phyloP scores from a whole-genome alignment of 805 yeast species.

The Vanderwaltozyma verrucispora region DNA sequence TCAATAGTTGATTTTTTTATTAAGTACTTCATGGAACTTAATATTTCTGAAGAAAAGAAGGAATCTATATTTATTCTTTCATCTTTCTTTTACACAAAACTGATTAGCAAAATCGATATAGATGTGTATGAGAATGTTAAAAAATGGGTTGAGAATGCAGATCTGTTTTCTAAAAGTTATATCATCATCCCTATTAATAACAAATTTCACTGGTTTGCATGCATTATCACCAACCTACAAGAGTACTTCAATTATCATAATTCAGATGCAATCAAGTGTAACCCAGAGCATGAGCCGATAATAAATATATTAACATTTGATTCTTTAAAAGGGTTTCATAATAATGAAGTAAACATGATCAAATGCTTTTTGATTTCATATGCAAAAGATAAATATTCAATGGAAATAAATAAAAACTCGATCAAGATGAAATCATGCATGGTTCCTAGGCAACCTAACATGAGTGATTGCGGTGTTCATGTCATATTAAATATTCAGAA shows the following conservation, averaged over 20 bases:
- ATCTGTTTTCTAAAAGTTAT: conserved; percentile 46
- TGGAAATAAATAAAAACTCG: conserved; percentile 36
- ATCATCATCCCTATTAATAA: conserved; percentile 77
- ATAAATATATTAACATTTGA: conserved; percentile 55
- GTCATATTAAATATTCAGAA: conserved; percentile 62
- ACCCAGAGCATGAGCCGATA: not conserved
- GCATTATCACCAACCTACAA: conserved; percentile 47
- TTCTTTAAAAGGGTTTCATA: conserved; percentile 52
- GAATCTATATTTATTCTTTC: conserved; percentile 51
- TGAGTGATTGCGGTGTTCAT: conserved; percentile 92
- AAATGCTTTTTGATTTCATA: conserved; percentile 53
- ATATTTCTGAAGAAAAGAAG: conserved; percentile 13
- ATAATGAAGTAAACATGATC: conserved; percentile 44
- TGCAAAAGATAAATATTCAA: conserved; percentile 51
- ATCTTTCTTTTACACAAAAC: conserved; percentile 71
- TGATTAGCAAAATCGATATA: conserved; percentile 30
- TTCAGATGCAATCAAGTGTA: not conserved
- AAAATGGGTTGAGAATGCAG: conserved; percentile 69
- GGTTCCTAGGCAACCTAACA: conserved; percentile 79
- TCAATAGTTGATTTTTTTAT: conserved; percentile 77
- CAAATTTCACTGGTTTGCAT: conserved; percentile 79
- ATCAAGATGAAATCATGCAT: conserved; percentile 40
- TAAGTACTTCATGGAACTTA: conserved; percentile 41
- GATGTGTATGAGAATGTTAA: conserved; percentile 51
- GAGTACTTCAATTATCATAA: conserved; percentile 3